Percentiles rank a stretch among this genome's conserved stretches.
Conservation (phyloP, 2,329 filamentous ascomycete species). For the Pyricularia sp. region DNA sequence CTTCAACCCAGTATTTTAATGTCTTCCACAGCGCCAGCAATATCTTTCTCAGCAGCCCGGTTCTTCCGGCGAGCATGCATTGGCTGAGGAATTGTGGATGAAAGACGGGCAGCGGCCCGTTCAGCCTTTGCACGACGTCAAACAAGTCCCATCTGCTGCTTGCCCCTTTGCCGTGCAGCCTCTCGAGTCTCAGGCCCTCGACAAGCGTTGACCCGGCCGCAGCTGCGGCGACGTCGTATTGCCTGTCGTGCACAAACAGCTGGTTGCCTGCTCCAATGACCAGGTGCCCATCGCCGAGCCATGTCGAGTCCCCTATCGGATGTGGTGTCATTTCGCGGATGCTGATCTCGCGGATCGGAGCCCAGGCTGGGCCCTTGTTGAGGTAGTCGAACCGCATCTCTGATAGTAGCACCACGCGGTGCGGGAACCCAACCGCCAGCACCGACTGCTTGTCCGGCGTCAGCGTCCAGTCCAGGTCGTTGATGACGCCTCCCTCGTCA, state of each 20-base stretch:
- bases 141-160: slow-evolving; percentile 57
- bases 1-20: slow-evolving; percentile 75
- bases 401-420: slow-evolving; percentile 70
- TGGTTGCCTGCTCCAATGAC: slow-evolving; percentile 88
- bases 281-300: slow-evolving; percentile 77
- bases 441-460: slow-evolving; percentile 85
- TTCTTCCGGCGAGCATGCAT: slow-evolving; percentile 75
- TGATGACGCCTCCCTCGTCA: slow-evolving; percentile 62
- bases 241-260: slow-evolving; percentile 73
- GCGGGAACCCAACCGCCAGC: slow-evolving; percentile 85
- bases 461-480: slow-evolving; percentile 88
- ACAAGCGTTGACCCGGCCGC: slow-evolving; percentile 39
- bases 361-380: slow-evolving; percentile 83
- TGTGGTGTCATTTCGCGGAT: slow-evolving; percentile 78
- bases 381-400: slow-evolving; percentile 91
- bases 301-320: slow-evolving; percentile 86
- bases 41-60: slow-evolving; percentile 59
- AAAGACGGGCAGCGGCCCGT: slow-evolving; percentile 80
- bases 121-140: slow-evolving; percentile 72
- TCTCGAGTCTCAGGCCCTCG: slow-evolving; percentile 36
- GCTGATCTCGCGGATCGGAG: slow-evolving; percentile 70
- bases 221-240: slow-evolving; percentile 47
- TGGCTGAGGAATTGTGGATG: slow-evolving; percentile 88
- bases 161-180: slow-evolving; percentile 30
- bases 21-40: slow-evolving; percentile 63